These are phyloP conservation scores for Lachancea sp. DNA, from an alignment of 805 yeast genomes.

Conservation along the genomic window DNA sequence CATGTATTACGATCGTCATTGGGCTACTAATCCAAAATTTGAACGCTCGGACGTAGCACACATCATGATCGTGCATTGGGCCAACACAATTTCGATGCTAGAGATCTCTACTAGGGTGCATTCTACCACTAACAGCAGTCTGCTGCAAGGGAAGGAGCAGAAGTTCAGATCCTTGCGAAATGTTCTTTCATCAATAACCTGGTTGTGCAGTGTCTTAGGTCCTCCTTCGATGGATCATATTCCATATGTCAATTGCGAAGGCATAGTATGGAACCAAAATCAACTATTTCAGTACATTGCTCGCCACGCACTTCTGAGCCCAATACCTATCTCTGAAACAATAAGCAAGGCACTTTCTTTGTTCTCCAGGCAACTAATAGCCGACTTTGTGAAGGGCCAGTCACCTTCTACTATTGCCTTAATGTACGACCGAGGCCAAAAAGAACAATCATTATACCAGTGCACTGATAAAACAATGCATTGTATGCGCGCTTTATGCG, in stretches of 20 bases:
- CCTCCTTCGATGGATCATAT: slow-evolving; percentile 16
- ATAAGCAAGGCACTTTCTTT: slow-evolving; percentile 16
- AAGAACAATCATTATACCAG: slow-evolving; percentile 8
- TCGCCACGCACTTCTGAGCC: slow-evolving; percentile 16
- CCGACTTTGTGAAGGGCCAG: slow-evolving; percentile 15
- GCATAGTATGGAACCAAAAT: slow-evolving; percentile 17
- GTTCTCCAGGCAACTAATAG: slow-evolving; percentile 15
- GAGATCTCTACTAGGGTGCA: slow-evolving; percentile 56
- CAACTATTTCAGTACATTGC: slow-evolving; percentile 29
- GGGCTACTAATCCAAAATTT: slow-evolving; percentile 11
- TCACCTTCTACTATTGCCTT: slow-evolving; percentile 9
- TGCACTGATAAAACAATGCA: slow-evolving; percentile 3
- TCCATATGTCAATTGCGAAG: slow-evolving; percentile 15
- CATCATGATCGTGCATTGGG: slow-evolving; percentile 25
- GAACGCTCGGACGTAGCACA: slow-evolving; percentile 16
- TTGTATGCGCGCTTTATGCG: slow-evolving; percentile 12
- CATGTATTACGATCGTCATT: slow-evolving; percentile 8
- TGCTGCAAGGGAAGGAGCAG: slow-evolving; percentile 35
- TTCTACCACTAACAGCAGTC: slow-evolving; percentile 27
- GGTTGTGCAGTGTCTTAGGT: slow-evolving; percentile 19
- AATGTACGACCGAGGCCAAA: slow-evolving; percentile 7
- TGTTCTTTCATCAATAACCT: slow-evolving; percentile 21
- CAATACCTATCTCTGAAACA: slow-evolving; percentile 13
- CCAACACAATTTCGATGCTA: slow-evolving; percentile 47
- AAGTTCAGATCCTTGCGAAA: slow-evolving; percentile 35